Base-by-base conservation (phyloP, 148 eudicot genomes). In the Fagopyrum tataricum region DNA sequence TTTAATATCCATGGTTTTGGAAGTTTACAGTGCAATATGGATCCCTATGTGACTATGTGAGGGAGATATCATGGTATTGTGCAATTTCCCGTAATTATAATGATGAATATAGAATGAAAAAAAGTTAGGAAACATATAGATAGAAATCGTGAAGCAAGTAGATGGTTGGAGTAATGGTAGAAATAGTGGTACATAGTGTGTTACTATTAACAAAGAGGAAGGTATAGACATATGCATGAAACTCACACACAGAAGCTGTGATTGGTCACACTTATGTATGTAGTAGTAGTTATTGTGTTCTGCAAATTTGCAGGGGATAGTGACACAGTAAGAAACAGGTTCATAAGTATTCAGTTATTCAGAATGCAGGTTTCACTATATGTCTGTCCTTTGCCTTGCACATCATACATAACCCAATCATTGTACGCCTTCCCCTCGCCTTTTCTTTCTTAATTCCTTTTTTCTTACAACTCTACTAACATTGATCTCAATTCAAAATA, bases 221-320 rank as follows among this genome's bases (percentile, higher is more conserved):
- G 7, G 67, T 24, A 4, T 61, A 4, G 39, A 15, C 15, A 10
- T 61, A 24, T 61, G 67, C 67, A 61, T 61, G 67, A 61, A 61
- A 3, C 41, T 61, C 67, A 61, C 67, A 61, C 41, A 59, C 39
- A 61, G 8, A 61, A 61, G 67, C 31, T 26, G 67, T 61, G 67
- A 61, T 61, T 61, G 67, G 67, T 26, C 67, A 61, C n/a, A 11
- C 41, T 26, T 61, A 61, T 61, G 41, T 61, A 13, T 61, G 23
- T 11, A 52, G 58, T 52, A 52, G 58, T 15, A 17, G n/a, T 17
- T 4, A 52, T 15, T 7, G 3, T 9, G n/a, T 46, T 2, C 49
- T 46, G 49, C 49, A 46, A 8, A 10, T 8, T 13, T 46, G 49
- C 49, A 46, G 49, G 0, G 49, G 13, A 31, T 31, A 31, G 37